Percentiles rank a stretch among this genome's conserved stretches.
Conservation (phyloP, 1,284 basidiomycete genomes). For the Heterobasidion irregulare region DNA sequence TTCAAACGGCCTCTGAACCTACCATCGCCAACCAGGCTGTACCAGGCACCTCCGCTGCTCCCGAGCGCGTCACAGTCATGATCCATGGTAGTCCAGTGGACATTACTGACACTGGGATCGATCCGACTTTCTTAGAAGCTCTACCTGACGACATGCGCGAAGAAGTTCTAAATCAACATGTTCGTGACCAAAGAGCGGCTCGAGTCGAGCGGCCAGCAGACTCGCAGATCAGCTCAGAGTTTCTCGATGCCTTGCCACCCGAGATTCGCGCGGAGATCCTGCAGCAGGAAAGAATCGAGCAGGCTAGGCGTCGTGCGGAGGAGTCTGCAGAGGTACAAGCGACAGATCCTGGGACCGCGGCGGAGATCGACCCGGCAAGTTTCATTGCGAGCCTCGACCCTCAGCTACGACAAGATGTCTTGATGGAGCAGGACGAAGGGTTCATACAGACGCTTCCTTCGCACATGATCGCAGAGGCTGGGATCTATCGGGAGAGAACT, state of each 20-base stretch:
- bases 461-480: constrained; percentile 79
- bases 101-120: constrained; percentile 98
- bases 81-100: constrained; percentile 94
- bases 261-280: constrained; percentile 96
- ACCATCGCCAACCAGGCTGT: constrained; percentile 10
- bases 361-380: constrained; percentile 78
- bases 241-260: constrained; percentile 92
- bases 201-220: constrained; percentile 65
- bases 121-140: constrained; percentile 96
- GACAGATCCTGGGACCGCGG: constrained; percentile 36
- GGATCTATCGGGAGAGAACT: constrained; percentile 48
- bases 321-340: constrained; percentile 24
- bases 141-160: constrained; percentile 98
- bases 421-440: constrained; percentile 81
- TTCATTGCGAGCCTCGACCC: constrained; percentile 87
- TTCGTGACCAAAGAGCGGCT: constrained; percentile 83
- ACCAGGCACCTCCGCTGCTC: constrained; percentile 25
- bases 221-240: constrained; percentile 90
- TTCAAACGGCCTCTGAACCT: constrained; percentile 10
- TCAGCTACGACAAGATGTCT: constrained; percentile 76
- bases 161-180: constrained; percentile 96
- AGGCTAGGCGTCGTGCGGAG: constrained; percentile 50
- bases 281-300: constrained; percentile 87
- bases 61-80: constrained; percentile 70
- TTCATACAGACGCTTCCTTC: constrained; percentile 76